phyloP scores from a whole-genome alignment of 2,329 filamentous ascomycete species.

The Trichocomaceae sp. region DNA sequence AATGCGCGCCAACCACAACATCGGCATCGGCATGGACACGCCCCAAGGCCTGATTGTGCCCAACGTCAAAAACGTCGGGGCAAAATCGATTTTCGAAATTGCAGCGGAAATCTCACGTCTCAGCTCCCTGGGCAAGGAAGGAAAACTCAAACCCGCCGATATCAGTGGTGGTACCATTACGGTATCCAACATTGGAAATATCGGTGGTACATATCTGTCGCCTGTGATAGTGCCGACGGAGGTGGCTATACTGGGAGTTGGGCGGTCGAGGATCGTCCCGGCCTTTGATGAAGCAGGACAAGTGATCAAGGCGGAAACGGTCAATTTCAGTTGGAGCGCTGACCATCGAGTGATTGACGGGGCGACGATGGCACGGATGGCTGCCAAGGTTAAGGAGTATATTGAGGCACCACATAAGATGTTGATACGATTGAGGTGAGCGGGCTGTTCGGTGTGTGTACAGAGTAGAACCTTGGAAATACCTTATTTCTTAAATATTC shows the following conservation, averaged over 20 bases:
- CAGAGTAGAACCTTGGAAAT: background rate
- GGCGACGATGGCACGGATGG: conserved; percentile 86
- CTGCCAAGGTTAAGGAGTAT: conserved; percentile 67
- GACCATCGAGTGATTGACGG: conserved; percentile 93
- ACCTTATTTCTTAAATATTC: background rate
- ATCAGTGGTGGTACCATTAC: conserved; percentile 86
- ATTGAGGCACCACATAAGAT: conserved; percentile 83
- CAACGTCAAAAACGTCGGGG: conserved; percentile 77
- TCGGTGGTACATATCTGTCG: conserved; percentile 85
- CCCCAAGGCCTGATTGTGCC: conserved; percentile 82
- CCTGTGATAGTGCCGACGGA: conserved; percentile 88
- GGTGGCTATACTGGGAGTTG: conserved; percentile 85
- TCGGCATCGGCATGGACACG: conserved; percentile 93
- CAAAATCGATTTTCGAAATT: conserved; percentile 69
- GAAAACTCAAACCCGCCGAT: conserved; percentile 68
- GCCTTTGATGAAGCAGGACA: conserved; percentile 58
- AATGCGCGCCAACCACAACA: conserved; percentile 81
- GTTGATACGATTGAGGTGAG: conserved; percentile 69
- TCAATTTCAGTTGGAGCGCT: conserved; percentile 93
- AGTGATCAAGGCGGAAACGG: conserved; percentile 70
- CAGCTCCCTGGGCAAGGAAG: conserved; percentile 63
- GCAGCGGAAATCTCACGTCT: conserved; percentile 69
- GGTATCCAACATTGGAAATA: conserved; percentile 91
- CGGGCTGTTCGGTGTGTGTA: background rate
- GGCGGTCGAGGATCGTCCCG: conserved; percentile 71